Evolutionary conservation across 2,329 filamentous ascomycete species (phyloP).

Genomic region (Byssothecium circinans): DNA sequence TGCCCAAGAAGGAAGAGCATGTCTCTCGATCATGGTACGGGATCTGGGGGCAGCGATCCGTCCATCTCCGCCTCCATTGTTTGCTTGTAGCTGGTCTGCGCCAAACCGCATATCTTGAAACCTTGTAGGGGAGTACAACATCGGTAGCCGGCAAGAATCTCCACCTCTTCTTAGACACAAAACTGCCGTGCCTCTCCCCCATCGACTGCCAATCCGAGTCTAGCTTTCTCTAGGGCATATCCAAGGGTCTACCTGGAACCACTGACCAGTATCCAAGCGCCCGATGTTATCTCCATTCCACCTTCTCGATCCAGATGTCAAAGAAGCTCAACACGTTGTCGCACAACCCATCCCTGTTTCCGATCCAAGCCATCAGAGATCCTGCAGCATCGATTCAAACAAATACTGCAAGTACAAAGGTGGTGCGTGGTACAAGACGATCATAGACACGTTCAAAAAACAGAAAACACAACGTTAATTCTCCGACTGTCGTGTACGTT

Average conservation of each 20-base stretch:
- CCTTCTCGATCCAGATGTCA: conserved; percentile 4
- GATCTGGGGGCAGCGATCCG: not conserved
- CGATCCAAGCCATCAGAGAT: conserved; percentile 28
- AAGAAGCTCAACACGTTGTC: conserved; percentile 7
- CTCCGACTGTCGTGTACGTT: conserved; percentile 29
- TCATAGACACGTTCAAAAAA: conserved; percentile 27
- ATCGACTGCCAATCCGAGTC: not conserved
- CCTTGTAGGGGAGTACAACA: conserved; percentile 22
- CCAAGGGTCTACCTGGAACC: not conserved
- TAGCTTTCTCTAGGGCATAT: not conserved
- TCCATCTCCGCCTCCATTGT: not conserved
- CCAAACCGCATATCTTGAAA: conserved; percentile 27
- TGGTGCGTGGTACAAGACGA: conserved; percentile 14
- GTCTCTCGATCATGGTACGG: conserved; percentile 2
- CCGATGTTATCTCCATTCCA: not conserved
- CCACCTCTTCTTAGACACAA: not conserved
- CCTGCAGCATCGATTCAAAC: conserved; percentile 25
- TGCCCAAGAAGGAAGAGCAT: conserved; percentile 6
- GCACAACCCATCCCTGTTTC: conserved; percentile 4
- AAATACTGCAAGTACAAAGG: not conserved
- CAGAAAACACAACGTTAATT: conserved; percentile 13
- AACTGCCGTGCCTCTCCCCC: not conserved
- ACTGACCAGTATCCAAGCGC: not conserved
- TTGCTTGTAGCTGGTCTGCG: conserved; percentile 4
- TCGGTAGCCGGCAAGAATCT: conserved; percentile 16